phyloP scores from a whole-genome alignment of 495 filamentous ascomycete species.

The Rhypophila decipiens region DNA sequence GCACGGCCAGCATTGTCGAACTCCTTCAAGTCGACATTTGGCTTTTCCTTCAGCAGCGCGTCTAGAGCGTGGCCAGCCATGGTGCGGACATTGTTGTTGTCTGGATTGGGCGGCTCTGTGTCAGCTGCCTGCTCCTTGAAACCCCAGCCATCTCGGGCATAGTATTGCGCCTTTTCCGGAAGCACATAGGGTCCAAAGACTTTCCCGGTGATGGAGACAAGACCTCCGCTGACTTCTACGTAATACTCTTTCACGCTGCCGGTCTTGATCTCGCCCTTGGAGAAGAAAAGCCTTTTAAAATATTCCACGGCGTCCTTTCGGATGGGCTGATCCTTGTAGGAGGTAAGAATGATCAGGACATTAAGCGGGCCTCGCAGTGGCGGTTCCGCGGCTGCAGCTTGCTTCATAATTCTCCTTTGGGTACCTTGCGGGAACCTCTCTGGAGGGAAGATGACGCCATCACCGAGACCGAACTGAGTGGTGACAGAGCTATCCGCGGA shows the following conservation, averaged over 20 bases:
- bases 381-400: background rate
- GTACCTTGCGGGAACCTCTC: background rate
- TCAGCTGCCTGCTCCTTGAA: background rate
- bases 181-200: conserved; percentile 4
- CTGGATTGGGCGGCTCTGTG: background rate
- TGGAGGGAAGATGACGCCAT: background rate
- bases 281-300: conserved; percentile 14
- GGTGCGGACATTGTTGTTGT: conserved; percentile 4
- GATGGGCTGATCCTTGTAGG: background rate
- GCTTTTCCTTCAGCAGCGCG: background rate
- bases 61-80: conserved; percentile 10
- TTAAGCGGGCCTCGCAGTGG: background rate
- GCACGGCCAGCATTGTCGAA: conserved; percentile 10
- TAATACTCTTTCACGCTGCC: conserved; percentile 12
- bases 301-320: background rate
- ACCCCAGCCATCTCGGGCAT: background rate
- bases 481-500: background rate
- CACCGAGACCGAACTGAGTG: background rate
- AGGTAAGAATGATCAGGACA: background rate
- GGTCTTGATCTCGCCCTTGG: background rate
- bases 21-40: background rate
- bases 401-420: too few species aligned
- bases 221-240: conserved; percentile 6
- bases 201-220: conserved; percentile 6
- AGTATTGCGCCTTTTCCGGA: background rate